Evolutionary conservation across 441 rosid species (phyloP).

Genomic region (Lagerstroemia fauriei): DNA sequence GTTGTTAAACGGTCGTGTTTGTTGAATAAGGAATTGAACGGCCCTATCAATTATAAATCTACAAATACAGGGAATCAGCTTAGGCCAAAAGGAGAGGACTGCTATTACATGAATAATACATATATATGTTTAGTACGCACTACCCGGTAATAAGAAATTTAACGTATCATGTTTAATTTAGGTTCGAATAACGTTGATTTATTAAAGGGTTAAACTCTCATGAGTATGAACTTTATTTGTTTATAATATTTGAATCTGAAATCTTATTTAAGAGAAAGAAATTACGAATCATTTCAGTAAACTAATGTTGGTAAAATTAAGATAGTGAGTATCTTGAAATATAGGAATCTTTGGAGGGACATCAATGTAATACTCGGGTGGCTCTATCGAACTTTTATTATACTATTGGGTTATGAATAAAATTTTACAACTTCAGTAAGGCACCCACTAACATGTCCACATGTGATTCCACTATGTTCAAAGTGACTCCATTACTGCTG

Average conservation of each 20-base stretch:
- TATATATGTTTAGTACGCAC: too few species aligned
- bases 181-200: too few species aligned
- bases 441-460: conserved; percentile 35
- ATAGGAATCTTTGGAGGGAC: not conserved
- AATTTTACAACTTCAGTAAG: conserved; percentile 30
- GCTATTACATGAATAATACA: too few species aligned
- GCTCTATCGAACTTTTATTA: not conserved
- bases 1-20: not conserved
- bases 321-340: not conserved
- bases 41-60: too few species aligned
- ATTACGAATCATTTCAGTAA: too few species aligned
- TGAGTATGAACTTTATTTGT: too few species aligned
- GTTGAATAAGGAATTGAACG: not conserved
- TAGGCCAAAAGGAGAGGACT: not conserved
- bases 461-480: conserved; percentile 45
- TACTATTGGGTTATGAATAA: not conserved
- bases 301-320: not conserved
- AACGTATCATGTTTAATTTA: too few species aligned
- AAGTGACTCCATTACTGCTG: conserved; percentile 33
- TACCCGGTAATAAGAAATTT: too few species aligned
- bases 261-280: too few species aligned
- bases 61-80: not conserved
- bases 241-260: too few species aligned
- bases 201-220: too few species aligned
- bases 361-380: not conserved